A percentile compares a stretch with the other conserved stretches of the same genome.
These are phyloP conservation scores for Fusarium chlamydosporum DNA, from an alignment of 2,329 filamentous ascomycete genomes.

Conservation along the genomic window DNA sequence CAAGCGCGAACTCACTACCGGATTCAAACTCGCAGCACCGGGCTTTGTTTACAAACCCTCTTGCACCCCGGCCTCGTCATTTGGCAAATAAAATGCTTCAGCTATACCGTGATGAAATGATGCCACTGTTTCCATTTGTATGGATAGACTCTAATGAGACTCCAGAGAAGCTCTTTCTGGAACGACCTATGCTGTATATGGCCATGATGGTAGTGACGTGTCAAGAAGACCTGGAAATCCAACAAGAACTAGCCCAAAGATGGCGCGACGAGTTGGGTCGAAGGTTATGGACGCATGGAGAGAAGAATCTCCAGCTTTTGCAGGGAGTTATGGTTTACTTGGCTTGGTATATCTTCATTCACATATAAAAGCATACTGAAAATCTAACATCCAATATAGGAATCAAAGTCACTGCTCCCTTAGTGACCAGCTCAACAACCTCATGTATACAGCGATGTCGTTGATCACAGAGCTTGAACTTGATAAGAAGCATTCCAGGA, in stretches of 20 bases:
- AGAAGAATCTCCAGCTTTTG: constrained; percentile 17
- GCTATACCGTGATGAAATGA: constrained; percentile 18
- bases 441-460: constrained; percentile 29
- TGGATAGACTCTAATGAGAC: constrained; percentile 4
- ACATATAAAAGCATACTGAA: accelerated
- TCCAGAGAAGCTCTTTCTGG: neutral
- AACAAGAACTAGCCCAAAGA: constrained; percentile 17
- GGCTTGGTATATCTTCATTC: constrained; percentile 4
- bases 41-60: neutral
- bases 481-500: constrained; percentile 1
- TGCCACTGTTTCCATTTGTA: constrained; percentile 25
- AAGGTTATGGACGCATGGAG: constrained; percentile 18
- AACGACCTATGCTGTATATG: constrained; percentile 25
- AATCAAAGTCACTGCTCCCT: constrained; percentile 24
- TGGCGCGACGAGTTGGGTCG: constrained; percentile 22
- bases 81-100: constrained; percentile 17
- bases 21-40: neutral
- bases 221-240: constrained; percentile 10
- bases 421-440: constrained; percentile 15
- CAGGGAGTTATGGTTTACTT: constrained; percentile 16
- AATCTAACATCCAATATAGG: neutral
- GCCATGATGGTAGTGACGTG: constrained; percentile 27
- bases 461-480: constrained; percentile 16
- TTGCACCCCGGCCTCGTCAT: constrained; percentile 5
- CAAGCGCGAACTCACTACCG: neutral